These are phyloP conservation scores for Eimeria praecox DNA, from an alignment of 169 alveolate genomes.

Conservation along the genomic window DNA sequence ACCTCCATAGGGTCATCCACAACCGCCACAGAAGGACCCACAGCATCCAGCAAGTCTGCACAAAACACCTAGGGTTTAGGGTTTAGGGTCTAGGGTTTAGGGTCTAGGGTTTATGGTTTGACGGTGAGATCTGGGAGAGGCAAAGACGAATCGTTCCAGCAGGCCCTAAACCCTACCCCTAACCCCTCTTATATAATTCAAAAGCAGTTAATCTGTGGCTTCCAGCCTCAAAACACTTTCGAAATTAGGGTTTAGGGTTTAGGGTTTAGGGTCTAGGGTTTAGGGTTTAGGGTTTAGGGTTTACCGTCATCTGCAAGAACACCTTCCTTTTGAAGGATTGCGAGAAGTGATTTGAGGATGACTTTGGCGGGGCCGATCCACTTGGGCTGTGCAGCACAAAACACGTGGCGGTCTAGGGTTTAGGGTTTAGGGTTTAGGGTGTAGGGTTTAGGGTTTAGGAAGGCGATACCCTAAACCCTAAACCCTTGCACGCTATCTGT, in stretches of 20 bases:
- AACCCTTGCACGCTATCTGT: too few species aligned
- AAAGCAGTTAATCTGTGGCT: background rate
- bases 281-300: too few species aligned
- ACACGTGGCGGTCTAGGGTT: background rate
- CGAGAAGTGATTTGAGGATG: background rate
- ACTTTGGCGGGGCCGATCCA: background rate
- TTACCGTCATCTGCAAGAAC: background rate
- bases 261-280: background rate
- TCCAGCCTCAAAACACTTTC: too few species aligned
- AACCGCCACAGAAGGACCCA: conserved; percentile 13
- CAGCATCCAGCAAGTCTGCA: conserved; percentile 55
- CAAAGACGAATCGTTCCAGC: too few species aligned
- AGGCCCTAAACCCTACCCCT: background rate
- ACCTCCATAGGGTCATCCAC: conserved; percentile 75
- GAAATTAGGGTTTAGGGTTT: background rate
- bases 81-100: conserved; percentile 24
- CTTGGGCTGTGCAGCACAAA: background rate
- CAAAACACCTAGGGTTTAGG: conserved; percentile 9
- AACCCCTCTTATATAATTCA: background rate
- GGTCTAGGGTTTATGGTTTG: too few species aligned
- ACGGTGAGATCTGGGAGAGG: too few species aligned
- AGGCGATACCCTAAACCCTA: background rate
- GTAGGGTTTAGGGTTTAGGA: background rate
- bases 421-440: conserved; percentile 19
- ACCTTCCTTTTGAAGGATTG: background rate